A percentile compares a stretch with the other conserved stretches of the same genome.
Conservation (phyloP, 1,139 yeast genomes). For the Yamadazyma spencermartinsiae region DNA sequence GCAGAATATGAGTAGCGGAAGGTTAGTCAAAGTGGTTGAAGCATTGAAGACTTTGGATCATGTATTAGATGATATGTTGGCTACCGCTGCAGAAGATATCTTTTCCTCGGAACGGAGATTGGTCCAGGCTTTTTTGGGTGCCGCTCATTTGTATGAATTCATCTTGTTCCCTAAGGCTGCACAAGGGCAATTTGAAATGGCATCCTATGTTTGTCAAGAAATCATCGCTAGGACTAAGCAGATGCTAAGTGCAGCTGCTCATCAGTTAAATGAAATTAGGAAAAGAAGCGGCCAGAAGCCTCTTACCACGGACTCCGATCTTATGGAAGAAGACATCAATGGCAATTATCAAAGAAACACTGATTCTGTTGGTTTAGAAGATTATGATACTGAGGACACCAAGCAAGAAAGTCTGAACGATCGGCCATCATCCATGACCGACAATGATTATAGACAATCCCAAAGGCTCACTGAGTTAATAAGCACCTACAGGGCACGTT, state of each 20-base stretch:
- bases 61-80: constrained; percentile 64
- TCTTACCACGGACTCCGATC: constrained; percentile 13
- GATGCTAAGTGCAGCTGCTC: constrained; percentile 7
- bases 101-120: constrained; percentile 49
- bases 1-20: constrained; percentile 14
- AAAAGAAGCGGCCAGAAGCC: constrained; percentile 5
- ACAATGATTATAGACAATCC: constrained; percentile 19
- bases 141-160: constrained; percentile 67
- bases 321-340: constrained; percentile 15
- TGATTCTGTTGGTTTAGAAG: constrained; percentile 14
- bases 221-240: constrained; percentile 12
- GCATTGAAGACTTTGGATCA: constrained; percentile 63
- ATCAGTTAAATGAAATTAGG: constrained; percentile 6
- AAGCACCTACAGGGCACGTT: constrained; percentile 23
- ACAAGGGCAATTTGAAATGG: constrained; percentile 8
- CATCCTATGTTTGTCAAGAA: constrained; percentile 20
- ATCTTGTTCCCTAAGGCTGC: constrained; percentile 52
- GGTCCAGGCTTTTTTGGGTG: constrained; percentile 43
- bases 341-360: constrained; percentile 26
- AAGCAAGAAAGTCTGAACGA: not conserved
- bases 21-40: constrained; percentile 23
- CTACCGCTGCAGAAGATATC: constrained; percentile 50
- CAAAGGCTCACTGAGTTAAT: constrained; percentile 27
- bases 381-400: constrained; percentile 5
- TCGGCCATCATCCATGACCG: constrained; percentile 5